A percentile compares a stretch with the other conserved stretches of the same genome.
phyloP scores from a whole-genome alignment of 805 yeast species.

The Yarrowia phangngaensis region DNA sequence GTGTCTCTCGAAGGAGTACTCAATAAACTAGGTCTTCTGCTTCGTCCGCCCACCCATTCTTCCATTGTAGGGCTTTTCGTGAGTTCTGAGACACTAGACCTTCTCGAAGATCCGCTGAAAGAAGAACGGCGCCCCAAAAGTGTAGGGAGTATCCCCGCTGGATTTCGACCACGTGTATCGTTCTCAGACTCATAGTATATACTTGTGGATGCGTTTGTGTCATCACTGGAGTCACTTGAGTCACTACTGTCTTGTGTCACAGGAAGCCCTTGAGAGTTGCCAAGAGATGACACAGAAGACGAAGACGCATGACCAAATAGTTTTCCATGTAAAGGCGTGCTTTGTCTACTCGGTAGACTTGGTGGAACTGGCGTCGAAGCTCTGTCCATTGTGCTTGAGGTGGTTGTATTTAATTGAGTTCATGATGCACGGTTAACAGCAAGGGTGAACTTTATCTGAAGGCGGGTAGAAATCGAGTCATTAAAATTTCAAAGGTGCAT shows the following conservation, averaged over 20 bases:
- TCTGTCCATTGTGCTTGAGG: constrained; percentile 16
- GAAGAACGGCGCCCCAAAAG: constrained; percentile 2
- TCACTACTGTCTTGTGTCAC: constrained; percentile 3
- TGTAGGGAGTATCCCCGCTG: constrained; percentile 1
- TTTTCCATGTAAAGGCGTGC: constrained; percentile 13
- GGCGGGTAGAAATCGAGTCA: too few relatives aligned
- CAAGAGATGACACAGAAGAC: constrained; percentile 16
- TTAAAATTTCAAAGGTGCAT: too few relatives aligned
- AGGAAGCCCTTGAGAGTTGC: constrained; percentile 3
- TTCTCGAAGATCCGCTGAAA: constrained; percentile 1
- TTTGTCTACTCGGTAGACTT: constrained; percentile 4
- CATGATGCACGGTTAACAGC: too few relatives aligned
- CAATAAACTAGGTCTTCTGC: not conserved
- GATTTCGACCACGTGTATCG: constrained; percentile 16
- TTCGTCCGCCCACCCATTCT: constrained; percentile 1
- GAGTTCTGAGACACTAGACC: constrained; percentile 4
- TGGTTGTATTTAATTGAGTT: too few relatives aligned
- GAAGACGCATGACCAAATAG: constrained; percentile 16
- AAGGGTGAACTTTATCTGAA: too few relatives aligned
- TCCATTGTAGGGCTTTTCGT: constrained; percentile 15
- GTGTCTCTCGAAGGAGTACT: constrained; percentile 7
- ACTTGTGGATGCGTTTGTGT: constrained; percentile 16
- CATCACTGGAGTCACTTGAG: constrained; percentile 7
- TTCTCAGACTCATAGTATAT: constrained; percentile 6
- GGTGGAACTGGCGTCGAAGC: constrained; percentile 14